Conservation (phyloP, 2,329 filamentous ascomycete species). For the Trichophyton schoenleinii region DNA sequence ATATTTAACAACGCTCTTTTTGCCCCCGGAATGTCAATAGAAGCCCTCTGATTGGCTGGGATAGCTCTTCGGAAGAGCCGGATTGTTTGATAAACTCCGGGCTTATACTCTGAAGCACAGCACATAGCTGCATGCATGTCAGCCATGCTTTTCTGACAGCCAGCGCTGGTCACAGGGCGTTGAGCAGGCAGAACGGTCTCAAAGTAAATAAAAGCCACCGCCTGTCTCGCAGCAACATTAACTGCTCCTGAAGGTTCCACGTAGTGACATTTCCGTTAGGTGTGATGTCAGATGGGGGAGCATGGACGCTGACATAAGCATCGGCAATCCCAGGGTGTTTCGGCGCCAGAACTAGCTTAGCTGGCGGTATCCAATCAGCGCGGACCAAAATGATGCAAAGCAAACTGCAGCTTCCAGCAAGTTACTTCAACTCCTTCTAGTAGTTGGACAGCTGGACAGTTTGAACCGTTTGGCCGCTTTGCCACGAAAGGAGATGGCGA, state of each 20-base stretch:
- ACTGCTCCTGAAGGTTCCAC: not conserved
- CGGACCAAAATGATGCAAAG: no score
- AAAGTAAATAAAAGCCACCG: no score
- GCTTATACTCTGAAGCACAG: no score
- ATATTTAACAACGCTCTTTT: not conserved
- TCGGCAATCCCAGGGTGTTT: slow-evolving; percentile 2
- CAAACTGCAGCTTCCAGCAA: not conserved
- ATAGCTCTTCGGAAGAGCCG: not conserved
- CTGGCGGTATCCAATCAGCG: no score
- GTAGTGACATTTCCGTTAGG: no score
- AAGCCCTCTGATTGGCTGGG: not conserved
- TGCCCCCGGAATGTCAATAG: not conserved
- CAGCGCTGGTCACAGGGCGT: no score
- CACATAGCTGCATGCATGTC: no score
- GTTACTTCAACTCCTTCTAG: no score
- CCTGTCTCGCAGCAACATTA: no score
- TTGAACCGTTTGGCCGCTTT: not conserved
- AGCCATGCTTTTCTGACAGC: no score
- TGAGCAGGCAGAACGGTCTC: no score
- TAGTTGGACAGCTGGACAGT: no score
- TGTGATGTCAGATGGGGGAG: not conserved
- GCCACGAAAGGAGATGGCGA: not conserved
- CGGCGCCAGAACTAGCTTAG: not conserved
- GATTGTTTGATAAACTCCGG: not conserved
- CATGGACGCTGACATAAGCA: not conserved